phyloP scores from a whole-genome alignment of 179 eudicot genomes.

The Silene coronaria region DNA sequence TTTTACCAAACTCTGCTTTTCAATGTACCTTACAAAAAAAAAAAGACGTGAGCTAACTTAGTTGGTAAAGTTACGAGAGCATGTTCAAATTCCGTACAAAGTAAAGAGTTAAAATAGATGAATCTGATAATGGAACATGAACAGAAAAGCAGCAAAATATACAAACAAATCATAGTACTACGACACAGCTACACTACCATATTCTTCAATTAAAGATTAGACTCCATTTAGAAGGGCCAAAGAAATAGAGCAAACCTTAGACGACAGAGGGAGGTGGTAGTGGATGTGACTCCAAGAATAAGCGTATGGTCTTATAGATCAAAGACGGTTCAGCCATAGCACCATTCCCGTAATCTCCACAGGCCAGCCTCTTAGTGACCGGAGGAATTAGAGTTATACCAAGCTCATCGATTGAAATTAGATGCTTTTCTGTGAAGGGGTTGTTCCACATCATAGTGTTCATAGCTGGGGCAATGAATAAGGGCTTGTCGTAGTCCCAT shows the following conservation, averaged over 20 bases:
- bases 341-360: constrained; percentile 92
- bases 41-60: too few relatives aligned
- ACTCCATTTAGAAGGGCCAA: background rate
- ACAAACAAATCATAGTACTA: constrained; percentile 7
- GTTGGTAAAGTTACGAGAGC: too few relatives aligned
- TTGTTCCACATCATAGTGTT: constrained; percentile 97
- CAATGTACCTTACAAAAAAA: background rate
- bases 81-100: too few relatives aligned
- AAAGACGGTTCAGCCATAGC: constrained; percentile 97
- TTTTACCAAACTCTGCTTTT: background rate
- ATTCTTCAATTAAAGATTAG: background rate
- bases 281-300: constrained; percentile 53
- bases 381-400: constrained; percentile 81
- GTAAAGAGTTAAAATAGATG: background rate
- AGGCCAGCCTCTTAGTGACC: constrained; percentile 74
- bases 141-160: background rate
- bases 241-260: constrained; percentile 1
- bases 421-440: constrained; percentile 90
- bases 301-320: constrained; percentile 70
- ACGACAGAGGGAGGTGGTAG: constrained; percentile 11
- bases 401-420: constrained; percentile 65
- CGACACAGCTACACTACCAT: background rate
- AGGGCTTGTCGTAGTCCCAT: constrained; percentile 89
- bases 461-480: constrained; percentile 96
- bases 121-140: background rate